Base-by-base conservation (phyloP, 352 stramenopile species). In the Peronospora farinosa region DNA sequence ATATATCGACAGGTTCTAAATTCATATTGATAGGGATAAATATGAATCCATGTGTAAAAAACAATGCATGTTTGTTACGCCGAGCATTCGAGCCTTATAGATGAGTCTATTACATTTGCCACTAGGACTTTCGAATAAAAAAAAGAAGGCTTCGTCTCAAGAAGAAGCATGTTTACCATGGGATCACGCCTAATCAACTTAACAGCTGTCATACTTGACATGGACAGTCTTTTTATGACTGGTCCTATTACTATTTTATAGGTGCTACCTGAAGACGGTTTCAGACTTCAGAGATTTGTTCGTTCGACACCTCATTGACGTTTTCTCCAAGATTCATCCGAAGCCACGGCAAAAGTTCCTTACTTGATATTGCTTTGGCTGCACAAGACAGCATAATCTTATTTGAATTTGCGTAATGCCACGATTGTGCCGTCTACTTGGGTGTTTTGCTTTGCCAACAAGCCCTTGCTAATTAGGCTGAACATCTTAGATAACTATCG, bases 361-460 rank as follows among this genome's bases (percentile, higher is more conserved):
- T 27, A 27, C 0, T 27, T 27, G 23, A 27, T 12, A 43, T 19
- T 31, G 47, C 51, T 62, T 61, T 30, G 16, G 37, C 15, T 40
- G 38, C 44, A 57, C 57, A 62, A 62, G 54, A 50, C 31, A 21
- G 23, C 32, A 36, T 42, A 51, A 33, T 28, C 40, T 46, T 17
- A 2, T 6, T 7, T 21, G 17, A 19, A 35, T 4, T 42, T n/a
- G 17, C 13, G 10, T 1, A 40, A 13, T 15, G 16, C n/a, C 27
- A n/a, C 43, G 15, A 32, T 41, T 4, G 21, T 27, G 23, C 6
- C 23, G 3, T 5, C 0, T 27, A 27, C 23, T 27, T 27, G 23
- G 2, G 0, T 27, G 2, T 27, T 27, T 27, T 27, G 23, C 43
- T 50, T 40, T 38, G 31, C 15, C 32, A 37, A 17, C 32, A 37